phyloP scores from a whole-genome alignment of 805 yeast genomes.

The Ascoidea tarda region DNA sequence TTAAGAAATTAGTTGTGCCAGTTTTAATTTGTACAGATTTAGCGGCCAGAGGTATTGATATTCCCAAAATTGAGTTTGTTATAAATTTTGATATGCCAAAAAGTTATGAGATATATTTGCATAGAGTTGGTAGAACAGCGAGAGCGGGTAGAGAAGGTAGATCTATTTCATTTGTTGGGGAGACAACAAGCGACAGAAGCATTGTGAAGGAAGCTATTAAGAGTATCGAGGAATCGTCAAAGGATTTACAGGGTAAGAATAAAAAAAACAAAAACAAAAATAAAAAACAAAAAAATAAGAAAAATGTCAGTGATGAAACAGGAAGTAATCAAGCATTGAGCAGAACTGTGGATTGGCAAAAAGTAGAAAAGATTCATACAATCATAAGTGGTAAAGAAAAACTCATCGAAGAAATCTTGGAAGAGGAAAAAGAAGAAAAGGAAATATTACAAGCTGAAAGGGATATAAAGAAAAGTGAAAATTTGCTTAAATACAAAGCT shows the following conservation, averaged over 20 bases:
- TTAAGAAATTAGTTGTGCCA: constrained; percentile 74
- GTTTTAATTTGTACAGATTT: constrained; percentile 90
- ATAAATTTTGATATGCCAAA: constrained; percentile 95
- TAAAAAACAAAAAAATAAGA: neutral
- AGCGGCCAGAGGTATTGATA: constrained; percentile 98
- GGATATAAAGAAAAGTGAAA: constrained; percentile 78
- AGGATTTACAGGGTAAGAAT: too few relatives aligned
- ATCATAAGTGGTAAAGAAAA: constrained; percentile 45
- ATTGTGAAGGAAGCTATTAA: constrained; percentile 87
- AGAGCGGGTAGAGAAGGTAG: constrained; percentile 97
- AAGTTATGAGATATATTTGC: constrained; percentile 79
- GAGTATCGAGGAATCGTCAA: constrained; percentile 29
- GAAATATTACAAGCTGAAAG: constrained; percentile 81
- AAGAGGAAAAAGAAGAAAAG: constrained; percentile 82
- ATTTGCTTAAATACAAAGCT: constrained; percentile 60
- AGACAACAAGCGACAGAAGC: constrained; percentile 68
- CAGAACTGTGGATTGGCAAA: constrained; percentile 81
- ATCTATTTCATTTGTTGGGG: constrained; percentile 90
- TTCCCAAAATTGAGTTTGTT: constrained; percentile 92
- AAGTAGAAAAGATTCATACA: constrained; percentile 55
- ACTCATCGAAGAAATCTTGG: constrained; percentile 60
- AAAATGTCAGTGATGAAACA: constrained; percentile 11
- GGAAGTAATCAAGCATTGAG: constrained; percentile 58
- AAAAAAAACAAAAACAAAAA: constrained; percentile 1
- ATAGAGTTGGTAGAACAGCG: constrained; percentile 98